phyloP scores from a whole-genome alignment of 2,329 filamentous ascomycete genomes.

The Phialophora expanda region DNA sequence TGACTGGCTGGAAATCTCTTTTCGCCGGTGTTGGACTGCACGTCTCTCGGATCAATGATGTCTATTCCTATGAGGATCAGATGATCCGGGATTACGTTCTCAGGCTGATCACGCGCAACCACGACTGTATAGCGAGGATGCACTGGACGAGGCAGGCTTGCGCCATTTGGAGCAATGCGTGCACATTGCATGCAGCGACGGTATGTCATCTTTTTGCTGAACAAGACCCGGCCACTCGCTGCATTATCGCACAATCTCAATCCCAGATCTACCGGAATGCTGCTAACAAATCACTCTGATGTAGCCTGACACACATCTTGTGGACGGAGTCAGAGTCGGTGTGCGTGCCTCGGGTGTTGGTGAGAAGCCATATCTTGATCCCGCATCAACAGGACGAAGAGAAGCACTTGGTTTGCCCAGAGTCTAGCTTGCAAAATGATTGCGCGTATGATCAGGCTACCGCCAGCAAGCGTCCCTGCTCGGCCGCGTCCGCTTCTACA shows the following conservation, averaged over 20 bases:
- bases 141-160: constrained; percentile 37
- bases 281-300: constrained; percentile 6
- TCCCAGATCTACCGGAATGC: neutral
- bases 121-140: constrained; percentile 42
- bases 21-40: constrained; percentile 54
- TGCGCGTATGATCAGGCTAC: neutral
- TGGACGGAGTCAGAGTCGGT: constrained; percentile 26
- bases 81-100: constrained; percentile 44
- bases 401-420: constrained; percentile 38
- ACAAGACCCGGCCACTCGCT: neutral
- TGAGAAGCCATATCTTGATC: constrained; percentile 35
- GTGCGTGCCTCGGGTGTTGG: constrained; percentile 35
- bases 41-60: constrained; percentile 51
- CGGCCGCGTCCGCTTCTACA: no score
- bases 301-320: constrained; percentile 33
- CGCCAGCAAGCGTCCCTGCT: neutral
- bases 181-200: constrained; percentile 34
- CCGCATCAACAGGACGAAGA: constrained; percentile 37
- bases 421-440: neutral
- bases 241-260: neutral
- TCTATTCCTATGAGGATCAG: constrained; percentile 50
- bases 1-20: constrained; percentile 67
- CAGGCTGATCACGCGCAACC: constrained; percentile 47
- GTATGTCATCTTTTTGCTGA: constrained; percentile 17
- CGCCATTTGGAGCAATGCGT: constrained; percentile 38